These are phyloP conservation scores for Bondarzewia mesenterica DNA, from an alignment of 1,284 basidiomycete genomes.

Conservation along the genomic window DNA sequence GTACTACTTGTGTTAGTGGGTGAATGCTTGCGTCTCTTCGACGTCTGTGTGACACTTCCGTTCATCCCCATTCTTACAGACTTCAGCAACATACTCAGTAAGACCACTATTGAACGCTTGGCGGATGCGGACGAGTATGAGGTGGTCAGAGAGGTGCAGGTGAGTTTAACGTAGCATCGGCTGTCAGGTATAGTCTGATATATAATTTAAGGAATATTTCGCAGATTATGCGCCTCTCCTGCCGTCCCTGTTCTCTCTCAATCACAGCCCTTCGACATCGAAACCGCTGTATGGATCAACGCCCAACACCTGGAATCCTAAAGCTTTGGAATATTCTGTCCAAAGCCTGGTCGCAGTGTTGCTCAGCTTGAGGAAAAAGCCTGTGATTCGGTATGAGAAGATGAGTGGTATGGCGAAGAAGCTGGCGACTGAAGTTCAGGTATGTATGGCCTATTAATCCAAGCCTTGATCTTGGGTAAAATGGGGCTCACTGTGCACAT, in stretches of 20 bases:
- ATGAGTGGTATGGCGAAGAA: conserved; percentile 91
- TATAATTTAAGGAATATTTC: conserved; percentile 75
- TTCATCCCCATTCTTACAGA: conserved; percentile 38
- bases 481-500: conserved; percentile 5
- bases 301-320: conserved; percentile 58
- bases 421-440: conserved; percentile 81
- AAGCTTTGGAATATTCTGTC: conserved; percentile 72
- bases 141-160: conserved; percentile 94
- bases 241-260: conserved; percentile 85
- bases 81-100: conserved; percentile 91
- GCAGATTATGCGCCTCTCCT: conserved; percentile 89
- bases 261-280: conserved; percentile 57
- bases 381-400: conserved; percentile 88
- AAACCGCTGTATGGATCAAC: conserved; percentile 65
- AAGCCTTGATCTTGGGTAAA: neutral
- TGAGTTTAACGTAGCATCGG: conserved; percentile 26
- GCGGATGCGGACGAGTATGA: conserved; percentile 96
- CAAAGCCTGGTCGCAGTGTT: conserved; percentile 85
- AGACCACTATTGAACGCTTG: conserved; percentile 86
- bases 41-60: conserved; percentile 12
- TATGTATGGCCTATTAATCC: conserved; percentile 26
- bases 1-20: conserved; percentile 95
- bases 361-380: conserved; percentile 94
- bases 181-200: conserved; percentile 13
- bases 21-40: conserved; percentile 33